These are phyloP conservation scores for Plasmodium gallinaceum DNA, from an alignment of 169 alveolate species.

Conservation along the genomic window DNA sequence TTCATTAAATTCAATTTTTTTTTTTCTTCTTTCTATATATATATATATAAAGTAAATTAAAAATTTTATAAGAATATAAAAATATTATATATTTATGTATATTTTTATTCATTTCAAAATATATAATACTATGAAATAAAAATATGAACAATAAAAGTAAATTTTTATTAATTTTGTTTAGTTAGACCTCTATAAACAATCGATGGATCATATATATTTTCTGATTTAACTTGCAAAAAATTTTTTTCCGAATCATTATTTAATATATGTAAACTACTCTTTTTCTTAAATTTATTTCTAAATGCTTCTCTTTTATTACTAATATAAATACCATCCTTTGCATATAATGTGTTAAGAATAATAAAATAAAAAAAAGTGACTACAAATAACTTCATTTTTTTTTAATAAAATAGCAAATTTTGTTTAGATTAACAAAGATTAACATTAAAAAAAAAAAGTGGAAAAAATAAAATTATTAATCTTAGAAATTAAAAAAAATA, in stretches of 20 bases:
- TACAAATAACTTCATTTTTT: background rate
- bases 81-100: too few species aligned
- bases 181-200: conserved; percentile 39
- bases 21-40: background rate
- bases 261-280: conserved; percentile 1
- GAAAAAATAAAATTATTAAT: too few species aligned
- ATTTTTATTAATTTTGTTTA: background rate
- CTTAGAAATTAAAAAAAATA: too few species aligned
- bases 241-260: conserved; percentile 26
- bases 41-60: background rate
- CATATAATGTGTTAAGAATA: conserved; percentile 8
- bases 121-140: too few species aligned
- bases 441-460: too few species aligned
- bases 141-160: background rate
- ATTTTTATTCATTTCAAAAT: too few species aligned
- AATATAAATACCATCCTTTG: background rate
- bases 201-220: conserved; percentile 55
- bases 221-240: conserved; percentile 36
- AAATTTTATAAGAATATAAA: too few species aligned
- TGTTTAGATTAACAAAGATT: background rate
- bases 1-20: background rate
- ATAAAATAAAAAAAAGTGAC: background rate
- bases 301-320: background rate
- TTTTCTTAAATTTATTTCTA: conserved; percentile 15
- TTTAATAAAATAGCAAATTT: background rate